Base-by-base conservation (phyloP, 2,329 filamentous ascomycete species). In the Xylariaceae sp. region DNA sequence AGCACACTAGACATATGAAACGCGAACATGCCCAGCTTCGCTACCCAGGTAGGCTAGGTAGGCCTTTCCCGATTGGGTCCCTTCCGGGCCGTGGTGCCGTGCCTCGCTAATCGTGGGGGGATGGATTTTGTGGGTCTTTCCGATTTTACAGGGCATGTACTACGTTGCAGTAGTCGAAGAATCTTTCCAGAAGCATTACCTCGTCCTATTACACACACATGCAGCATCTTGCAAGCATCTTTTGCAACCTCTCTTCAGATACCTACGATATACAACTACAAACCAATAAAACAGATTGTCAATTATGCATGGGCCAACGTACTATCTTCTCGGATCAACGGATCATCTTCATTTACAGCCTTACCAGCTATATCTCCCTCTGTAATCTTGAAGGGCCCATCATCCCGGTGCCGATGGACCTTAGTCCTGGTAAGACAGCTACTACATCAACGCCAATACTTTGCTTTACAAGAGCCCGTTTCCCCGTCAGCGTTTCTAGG, bases 21-120 rank as follows among this genome's bases (percentile, higher is more conserved):
- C n/a, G n/a, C n/a, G n/a, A n/a, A n/a, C n/a, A n/a, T n/a, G n/a
- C n/a, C n/a, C n/a, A n/a, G n/a, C n/a, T n/a, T n/a, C n/a, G n/a
- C n/a, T n/a, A n/a, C n/a, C n/a, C n/a, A n/a, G n/a, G n/a, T n/a
- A n/a, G n/a, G n/a, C n/a, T n/a, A n/a, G n/a, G 48, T 52, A 60
- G 45, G 40, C 50, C 49, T 56, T 56, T 60, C 57, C 60, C 57
- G 54, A 62, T 57, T 46, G 40, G 58, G 47, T n/a, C 52, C 5
- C 40, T 56, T 45, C 46, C 60, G 60, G 60, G 37, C 60, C 60
- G 60, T 41, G 20, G 29, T 56, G 32, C 60, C 60, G 60, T 56
- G 56, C 16, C 32, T 37, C 51, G 50, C 51, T 54, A 52, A 56
- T 56, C 50, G 54, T 42, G 57, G 42, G 42, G 54, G 44, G 19